These are phyloP conservation scores for Suhomyces xylopsoci DNA, from an alignment of 805 yeast species.

Conservation along the genomic window DNA sequence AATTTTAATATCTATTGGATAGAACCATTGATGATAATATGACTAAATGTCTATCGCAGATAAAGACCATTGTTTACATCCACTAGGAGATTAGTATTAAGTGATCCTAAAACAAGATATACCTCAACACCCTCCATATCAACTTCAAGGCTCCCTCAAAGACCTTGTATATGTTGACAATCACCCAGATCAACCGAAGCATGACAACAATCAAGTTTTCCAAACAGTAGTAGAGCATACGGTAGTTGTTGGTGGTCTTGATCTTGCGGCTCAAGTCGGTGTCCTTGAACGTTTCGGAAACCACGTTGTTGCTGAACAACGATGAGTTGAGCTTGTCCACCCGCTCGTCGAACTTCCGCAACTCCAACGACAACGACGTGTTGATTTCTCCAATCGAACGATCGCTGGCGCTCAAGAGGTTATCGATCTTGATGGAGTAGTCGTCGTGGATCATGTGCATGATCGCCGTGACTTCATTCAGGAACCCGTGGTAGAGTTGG, in stretches of 20 bases:
- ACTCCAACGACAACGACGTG: constrained; percentile 63
- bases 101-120: no score
- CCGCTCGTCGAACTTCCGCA: constrained; percentile 51
- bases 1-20: no score
- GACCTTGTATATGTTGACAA: constrained; percentile 46
- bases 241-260: constrained; percentile 32
- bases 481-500: constrained; percentile 27
- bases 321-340: constrained; percentile 41
- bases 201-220: constrained; percentile 53
- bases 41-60: no score
- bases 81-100: no score
- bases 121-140: constrained; percentile 8
- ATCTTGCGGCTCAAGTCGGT: constrained; percentile 9
- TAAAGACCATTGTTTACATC: no score
- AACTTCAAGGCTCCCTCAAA: constrained; percentile 20
- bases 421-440: constrained; percentile 56
- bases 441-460: constrained; percentile 38
- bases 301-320: constrained; percentile 25
- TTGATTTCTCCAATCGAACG: constrained; percentile 70
- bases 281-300: constrained; percentile 18
- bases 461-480: constrained; percentile 34
- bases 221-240: constrained; percentile 40
- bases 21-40: no score
- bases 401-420: constrained; percentile 59
- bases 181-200: constrained; percentile 55